These are phyloP conservation scores for Domatiomyces catenatus DNA, from an alignment of 2,329 filamentous ascomycete species.

Conservation along the genomic window DNA sequence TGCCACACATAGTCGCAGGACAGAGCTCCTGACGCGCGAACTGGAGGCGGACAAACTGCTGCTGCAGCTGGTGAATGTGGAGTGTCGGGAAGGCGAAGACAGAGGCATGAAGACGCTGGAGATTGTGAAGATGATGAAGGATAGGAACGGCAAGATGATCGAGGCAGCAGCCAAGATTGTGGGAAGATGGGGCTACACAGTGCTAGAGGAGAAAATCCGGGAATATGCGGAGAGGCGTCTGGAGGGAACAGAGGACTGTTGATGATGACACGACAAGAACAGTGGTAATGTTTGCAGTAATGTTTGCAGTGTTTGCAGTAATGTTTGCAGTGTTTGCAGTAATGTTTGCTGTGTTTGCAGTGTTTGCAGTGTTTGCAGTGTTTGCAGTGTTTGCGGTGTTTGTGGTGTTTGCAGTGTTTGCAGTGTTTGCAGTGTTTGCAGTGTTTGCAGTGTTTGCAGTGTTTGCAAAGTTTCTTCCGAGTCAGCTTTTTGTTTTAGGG, in stretches of 20 bases:
- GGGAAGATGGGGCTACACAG: slow-evolving; percentile 60
- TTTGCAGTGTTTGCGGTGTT: too few relatives aligned
- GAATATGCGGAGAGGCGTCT: slow-evolving; percentile 61
- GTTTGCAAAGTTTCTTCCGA: not conserved
- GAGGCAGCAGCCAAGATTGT: slow-evolving; percentile 85
- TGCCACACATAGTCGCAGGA: slow-evolving; percentile 41
- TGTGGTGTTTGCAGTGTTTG: too few relatives aligned
- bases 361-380: not conserved
- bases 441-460: not conserved
- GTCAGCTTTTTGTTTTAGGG: not conserved
- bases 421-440: not conserved
- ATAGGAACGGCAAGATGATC: slow-evolving; percentile 74
- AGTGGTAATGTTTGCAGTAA: too few relatives aligned
- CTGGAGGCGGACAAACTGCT: slow-evolving; percentile 80
- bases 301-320: not conserved
- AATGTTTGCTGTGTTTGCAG: too few relatives aligned
- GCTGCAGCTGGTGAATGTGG: slow-evolving; percentile 71
- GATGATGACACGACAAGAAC: slow-evolving; percentile 24
- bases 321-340: not conserved
- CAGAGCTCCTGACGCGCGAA: slow-evolving; percentile 54
- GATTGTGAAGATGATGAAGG: slow-evolving; percentile 70
- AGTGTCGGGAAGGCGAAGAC: slow-evolving; percentile 87
- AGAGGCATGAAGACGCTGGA: slow-evolving; percentile 89
- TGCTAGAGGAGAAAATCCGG: slow-evolving; percentile 80
- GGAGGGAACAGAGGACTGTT: slow-evolving; percentile 41